Conservation (phyloP, 805 yeast genomes). For the Candida corydali region DNA sequence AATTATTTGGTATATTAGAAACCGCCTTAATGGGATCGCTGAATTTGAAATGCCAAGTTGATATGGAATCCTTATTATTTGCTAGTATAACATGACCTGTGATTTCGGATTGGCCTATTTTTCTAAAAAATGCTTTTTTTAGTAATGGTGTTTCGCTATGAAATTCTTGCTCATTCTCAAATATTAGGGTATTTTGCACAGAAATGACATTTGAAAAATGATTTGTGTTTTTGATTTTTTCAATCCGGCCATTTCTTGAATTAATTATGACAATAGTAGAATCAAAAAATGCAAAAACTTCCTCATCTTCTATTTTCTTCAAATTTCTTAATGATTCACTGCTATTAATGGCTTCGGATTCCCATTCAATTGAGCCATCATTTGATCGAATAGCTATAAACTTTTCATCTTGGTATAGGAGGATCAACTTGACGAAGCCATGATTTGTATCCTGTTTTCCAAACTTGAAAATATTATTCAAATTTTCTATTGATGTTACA, state of each 20-base stretch:
- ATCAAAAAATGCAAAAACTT: conserved; percentile 11
- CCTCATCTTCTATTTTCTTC: conserved; percentile 10
- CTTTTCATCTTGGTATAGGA: conserved; percentile 23
- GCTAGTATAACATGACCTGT: conserved; percentile 18
- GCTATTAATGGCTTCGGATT: conserved; percentile 9
- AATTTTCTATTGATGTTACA: conserved; percentile 11
- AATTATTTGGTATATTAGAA: conserved; percentile 17
- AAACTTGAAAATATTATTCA: not conserved
- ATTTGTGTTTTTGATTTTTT: conserved; percentile 1
- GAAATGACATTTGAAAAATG: conserved; percentile 3
- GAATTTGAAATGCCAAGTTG: conserved; percentile 28
- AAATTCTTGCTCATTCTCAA: conserved; percentile 2
- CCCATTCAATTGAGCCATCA: conserved; percentile 42
- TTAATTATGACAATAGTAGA: conserved; percentile 10
- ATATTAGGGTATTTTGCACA: conserved; percentile 2
- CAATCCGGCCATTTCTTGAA: conserved; percentile 11
- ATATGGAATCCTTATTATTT: conserved; percentile 9
- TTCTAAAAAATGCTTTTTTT: conserved; percentile 4
- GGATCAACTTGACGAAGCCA: conserved; percentile 30
- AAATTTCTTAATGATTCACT: conserved; percentile 7
- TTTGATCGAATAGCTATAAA: conserved; percentile 41
- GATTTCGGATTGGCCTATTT: conserved; percentile 10
- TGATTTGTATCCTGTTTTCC: conserved; percentile 16
- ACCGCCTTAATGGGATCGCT: conserved; percentile 12
- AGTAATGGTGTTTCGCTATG: not conserved